phyloP scores from a whole-genome alignment of 441 rosid genomes.

The Adansonia gregorii region DNA sequence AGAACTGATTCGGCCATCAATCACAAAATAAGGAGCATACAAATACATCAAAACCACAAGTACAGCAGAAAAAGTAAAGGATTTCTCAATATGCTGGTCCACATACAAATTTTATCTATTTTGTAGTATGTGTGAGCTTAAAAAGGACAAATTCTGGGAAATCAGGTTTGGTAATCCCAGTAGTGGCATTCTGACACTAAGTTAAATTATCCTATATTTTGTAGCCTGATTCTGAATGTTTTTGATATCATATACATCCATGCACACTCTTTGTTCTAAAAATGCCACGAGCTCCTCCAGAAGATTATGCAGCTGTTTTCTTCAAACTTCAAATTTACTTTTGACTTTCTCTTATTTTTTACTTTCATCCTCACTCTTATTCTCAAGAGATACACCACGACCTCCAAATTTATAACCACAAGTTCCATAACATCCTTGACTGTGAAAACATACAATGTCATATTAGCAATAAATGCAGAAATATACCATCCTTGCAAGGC shows the following conservation, averaged over 20 bases:
- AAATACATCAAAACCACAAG: neutral
- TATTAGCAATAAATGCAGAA: constrained; percentile 14
- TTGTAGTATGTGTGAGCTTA: neutral
- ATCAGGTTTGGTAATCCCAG: neutral
- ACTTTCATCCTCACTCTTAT: constrained; percentile 9
- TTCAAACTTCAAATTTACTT: constrained; percentile 11
- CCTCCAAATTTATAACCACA: neutral
- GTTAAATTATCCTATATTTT: neutral
- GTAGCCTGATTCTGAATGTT: neutral
- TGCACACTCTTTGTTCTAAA: constrained; percentile 11
- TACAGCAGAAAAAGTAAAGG: neutral
- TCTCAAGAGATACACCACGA: neutral
- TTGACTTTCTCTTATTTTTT: neutral
- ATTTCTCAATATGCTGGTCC: constrained; percentile 5
- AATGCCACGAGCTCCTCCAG: neutral
- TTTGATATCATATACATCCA: neutral
- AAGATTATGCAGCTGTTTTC: neutral
- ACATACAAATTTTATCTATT: constrained; percentile 1
- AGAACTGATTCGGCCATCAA: neutral
- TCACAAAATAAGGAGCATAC: constrained; percentile 14
- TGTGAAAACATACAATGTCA: neutral
- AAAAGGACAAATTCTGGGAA: neutral
- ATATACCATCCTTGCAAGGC: neutral
- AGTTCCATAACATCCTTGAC: neutral
- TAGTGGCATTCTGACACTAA: neutral